These are phyloP conservation scores for Alternaria ventricosa DNA, from an alignment of 2,329 filamentous ascomycete genomes.

Conservation along the genomic window DNA sequence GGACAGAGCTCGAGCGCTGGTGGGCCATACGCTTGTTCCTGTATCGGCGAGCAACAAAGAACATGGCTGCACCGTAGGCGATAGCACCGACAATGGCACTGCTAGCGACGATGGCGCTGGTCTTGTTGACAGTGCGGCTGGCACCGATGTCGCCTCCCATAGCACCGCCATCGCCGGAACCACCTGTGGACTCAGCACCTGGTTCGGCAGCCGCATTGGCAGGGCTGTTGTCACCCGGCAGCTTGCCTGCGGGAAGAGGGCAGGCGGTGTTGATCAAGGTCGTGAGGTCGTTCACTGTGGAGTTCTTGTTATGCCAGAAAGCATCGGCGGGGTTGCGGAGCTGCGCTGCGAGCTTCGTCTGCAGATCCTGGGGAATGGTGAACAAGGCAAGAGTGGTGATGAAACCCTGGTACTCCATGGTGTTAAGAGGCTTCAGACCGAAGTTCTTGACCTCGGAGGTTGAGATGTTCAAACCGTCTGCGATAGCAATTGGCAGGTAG, in stretches of 20 bases:
- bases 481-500: constrained; percentile 74
- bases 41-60: constrained; percentile 88
- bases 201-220: constrained; percentile 52
- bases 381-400: constrained; percentile 76
- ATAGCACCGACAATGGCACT: constrained; percentile 79
- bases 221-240: constrained; percentile 49
- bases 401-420: constrained; percentile 70
- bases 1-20: constrained; percentile 76
- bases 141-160: constrained; percentile 58
- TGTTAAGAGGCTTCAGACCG: constrained; percentile 78
- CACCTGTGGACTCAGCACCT: constrained; percentile 37
- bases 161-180: constrained; percentile 56
- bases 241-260: constrained; percentile 63
- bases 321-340: constrained; percentile 73
- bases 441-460: constrained; percentile 67
- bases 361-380: constrained; percentile 54
- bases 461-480: constrained; percentile 64
- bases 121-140: constrained; percentile 66
- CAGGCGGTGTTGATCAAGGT: constrained; percentile 84
- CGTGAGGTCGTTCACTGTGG: constrained; percentile 75
- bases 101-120: constrained; percentile 73
- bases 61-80: constrained; percentile 94
- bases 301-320: constrained; percentile 74
- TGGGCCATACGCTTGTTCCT: constrained; percentile 83
- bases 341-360: constrained; percentile 68